Base-by-base conservation (phyloP, 2,329 filamentous ascomycete genomes). In the Didymellaceae sp. region DNA sequence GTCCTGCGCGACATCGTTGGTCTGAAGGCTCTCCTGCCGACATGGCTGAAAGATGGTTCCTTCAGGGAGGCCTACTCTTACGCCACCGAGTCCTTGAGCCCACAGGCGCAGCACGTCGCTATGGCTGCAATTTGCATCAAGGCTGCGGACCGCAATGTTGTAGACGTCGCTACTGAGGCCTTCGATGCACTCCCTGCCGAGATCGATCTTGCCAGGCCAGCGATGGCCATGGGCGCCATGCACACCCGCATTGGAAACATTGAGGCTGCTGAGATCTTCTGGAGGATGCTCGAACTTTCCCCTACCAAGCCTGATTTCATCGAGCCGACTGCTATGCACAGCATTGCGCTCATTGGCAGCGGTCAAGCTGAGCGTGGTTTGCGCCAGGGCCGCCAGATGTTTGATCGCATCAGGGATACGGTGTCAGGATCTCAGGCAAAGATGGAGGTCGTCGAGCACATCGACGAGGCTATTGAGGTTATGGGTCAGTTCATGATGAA, bases 251-350 rank as follows among this genome's bases (percentile, higher is more conserved):
- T 85, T 57, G 91, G 90, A 51, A 88, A 96, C 72, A 84, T 96
- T 51, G 79, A 86, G 18, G 83, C 85, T 46, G 92, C 92, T 41
- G 83, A 88, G 57, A 82, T 86, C 57, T 93, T 91, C 76, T 97
- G 93, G 91, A 82, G 85, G 44, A 79, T 89, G 48, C 78, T 97
- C 32, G 77, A 80, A 45, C 85, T 82, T 57, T 82, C 78, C 30
- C 81, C 86, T 2, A 81, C 85, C 51, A 80, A 84, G 65, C 77
- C 81, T 42, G 81, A 85, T 25, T 87, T 95, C 72, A 88, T 96
- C 55, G 91, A 96, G 76, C 89, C 91, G 18, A 88, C 91, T 10
- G 85, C 90, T 49, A 96, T 97, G 91, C 96, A 93, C 66, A 86
- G 89, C 11, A 85, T 96, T 49, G 90, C 91, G 38, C 80, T 97